Evolutionary conservation across 257 asterid species (phyloP).

Genomic region (Eustoma russellianum): DNA sequence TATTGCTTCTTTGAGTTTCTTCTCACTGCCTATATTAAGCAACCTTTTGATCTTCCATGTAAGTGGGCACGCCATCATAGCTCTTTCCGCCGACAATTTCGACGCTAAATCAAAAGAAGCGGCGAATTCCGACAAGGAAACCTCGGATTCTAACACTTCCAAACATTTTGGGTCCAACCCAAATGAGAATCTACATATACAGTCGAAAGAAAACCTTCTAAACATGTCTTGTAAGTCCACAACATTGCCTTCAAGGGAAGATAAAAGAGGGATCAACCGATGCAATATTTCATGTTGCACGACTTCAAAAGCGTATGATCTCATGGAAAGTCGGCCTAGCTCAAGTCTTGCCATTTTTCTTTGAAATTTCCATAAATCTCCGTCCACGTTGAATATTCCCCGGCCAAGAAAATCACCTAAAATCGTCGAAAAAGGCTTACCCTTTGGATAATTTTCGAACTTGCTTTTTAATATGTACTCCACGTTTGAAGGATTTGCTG

Average conservation of each 20-base stretch:
- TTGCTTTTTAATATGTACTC: constrained; percentile 35
- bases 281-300: constrained; percentile 25
- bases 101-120: constrained; percentile 33
- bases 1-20: constrained; percentile 22
- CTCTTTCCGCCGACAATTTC: constrained; percentile 35
- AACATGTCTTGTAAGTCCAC: constrained; percentile 41
- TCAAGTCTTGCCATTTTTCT: constrained; percentile 32
- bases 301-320: constrained; percentile 31
- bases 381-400: constrained; percentile 43
- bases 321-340: constrained; percentile 19
- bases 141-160: constrained; percentile 8
- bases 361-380: constrained; percentile 36
- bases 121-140: constrained; percentile 29
- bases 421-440: constrained; percentile 34
- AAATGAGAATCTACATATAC: constrained; percentile 39
- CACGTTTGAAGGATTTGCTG: constrained; percentile 32
- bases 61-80: constrained; percentile 28
- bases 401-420: constrained; percentile 40
- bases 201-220: constrained; percentile 29
- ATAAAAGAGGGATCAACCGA: constrained; percentile 31
- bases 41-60: constrained; percentile 31
- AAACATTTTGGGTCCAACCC: constrained; percentile 40
- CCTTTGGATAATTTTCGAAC: constrained; percentile 36
- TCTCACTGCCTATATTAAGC: constrained; percentile 30
- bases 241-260: constrained; percentile 1